A percentile compares a stretch with the other conserved stretches of the same genome.
Conservation (phyloP, 805 yeast species). For the Cyberlindnera lachancei region DNA sequence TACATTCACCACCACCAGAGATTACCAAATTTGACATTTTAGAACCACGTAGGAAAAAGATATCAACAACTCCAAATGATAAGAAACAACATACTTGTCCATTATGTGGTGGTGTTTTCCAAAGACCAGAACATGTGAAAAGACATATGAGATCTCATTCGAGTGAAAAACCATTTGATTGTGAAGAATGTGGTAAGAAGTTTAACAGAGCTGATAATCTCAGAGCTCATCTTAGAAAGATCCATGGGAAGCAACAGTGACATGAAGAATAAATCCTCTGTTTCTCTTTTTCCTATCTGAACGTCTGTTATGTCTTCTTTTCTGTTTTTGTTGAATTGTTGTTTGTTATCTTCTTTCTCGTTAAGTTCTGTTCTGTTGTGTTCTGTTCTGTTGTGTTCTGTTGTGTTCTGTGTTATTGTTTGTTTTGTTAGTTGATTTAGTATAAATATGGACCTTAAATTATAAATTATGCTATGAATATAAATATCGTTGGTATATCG, state of each 20-base stretch:
- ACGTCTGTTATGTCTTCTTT: no score
- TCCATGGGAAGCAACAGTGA: conserved; percentile 28
- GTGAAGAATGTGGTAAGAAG: conserved; percentile 55
- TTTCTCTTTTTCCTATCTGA: no score
- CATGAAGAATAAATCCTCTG: background rate
- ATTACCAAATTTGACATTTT: conserved; percentile 9
- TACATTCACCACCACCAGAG: conserved; percentile 7
- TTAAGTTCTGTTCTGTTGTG: background rate
- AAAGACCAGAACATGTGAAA: conserved; percentile 65
- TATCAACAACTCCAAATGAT: conserved; percentile 1
- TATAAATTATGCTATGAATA: no score
- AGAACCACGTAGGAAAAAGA: conserved; percentile 33
- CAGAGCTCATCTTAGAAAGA: conserved; percentile 66
- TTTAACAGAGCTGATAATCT: conserved; percentile 76
- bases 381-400: background rate
- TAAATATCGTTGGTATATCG: no score
- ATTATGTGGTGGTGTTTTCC: conserved; percentile 53
- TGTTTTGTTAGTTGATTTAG: background rate
- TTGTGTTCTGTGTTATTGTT: background rate
- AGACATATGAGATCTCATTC: conserved; percentile 76
- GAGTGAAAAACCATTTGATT: conserved; percentile 67
- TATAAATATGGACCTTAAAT: no score
- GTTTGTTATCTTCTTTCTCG: no score
- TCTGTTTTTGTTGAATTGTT: no score
- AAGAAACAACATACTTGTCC: conserved; percentile 62